Conservation (phyloP, 495 filamentous ascomycete species). For the Penicillium angulare region DNA sequence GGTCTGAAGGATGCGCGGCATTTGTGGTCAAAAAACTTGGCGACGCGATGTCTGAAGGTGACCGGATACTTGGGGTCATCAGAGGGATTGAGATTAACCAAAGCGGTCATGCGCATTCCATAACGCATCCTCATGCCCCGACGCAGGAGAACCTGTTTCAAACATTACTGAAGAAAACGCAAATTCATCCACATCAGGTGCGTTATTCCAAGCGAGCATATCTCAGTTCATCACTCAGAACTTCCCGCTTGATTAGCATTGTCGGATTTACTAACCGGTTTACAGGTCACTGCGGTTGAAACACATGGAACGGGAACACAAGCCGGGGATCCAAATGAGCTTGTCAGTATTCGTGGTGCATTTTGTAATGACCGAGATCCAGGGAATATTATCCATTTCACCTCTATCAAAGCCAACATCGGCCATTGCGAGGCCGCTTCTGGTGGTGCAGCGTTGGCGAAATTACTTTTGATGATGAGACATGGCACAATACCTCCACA, state of each 20-base stretch:
- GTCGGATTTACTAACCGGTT: too few relatives aligned
- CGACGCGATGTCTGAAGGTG: constrained; percentile 46
- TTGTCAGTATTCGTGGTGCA: constrained; percentile 29
- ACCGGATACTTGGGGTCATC: constrained; percentile 38
- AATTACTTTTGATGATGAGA: constrained; percentile 31
- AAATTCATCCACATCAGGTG: too few relatives aligned
- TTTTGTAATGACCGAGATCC: not conserved
- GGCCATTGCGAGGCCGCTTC: constrained; percentile 35
- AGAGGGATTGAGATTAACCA: constrained; percentile 42
- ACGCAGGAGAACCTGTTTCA: constrained; percentile 45
- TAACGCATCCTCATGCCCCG: constrained; percentile 50
- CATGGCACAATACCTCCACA: constrained; percentile 32
- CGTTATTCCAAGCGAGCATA: too few relatives aligned
- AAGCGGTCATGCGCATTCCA: constrained; percentile 41
- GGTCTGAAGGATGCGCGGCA: constrained; percentile 47
- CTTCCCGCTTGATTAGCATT: too few relatives aligned
- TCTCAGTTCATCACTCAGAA: too few relatives aligned
- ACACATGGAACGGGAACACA: constrained; percentile 49
- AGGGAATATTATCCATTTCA: constrained; percentile 11
- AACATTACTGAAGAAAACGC: too few relatives aligned
- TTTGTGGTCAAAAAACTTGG: constrained; percentile 45
- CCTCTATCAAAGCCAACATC: constrained; percentile 36
- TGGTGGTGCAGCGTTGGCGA: constrained; percentile 30
- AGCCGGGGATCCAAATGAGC: constrained; percentile 36
- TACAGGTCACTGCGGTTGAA: too few relatives aligned